Evolutionary conservation across 148 eudicot genomes (phyloP).

Genomic region (Chenopodium album): DNA sequence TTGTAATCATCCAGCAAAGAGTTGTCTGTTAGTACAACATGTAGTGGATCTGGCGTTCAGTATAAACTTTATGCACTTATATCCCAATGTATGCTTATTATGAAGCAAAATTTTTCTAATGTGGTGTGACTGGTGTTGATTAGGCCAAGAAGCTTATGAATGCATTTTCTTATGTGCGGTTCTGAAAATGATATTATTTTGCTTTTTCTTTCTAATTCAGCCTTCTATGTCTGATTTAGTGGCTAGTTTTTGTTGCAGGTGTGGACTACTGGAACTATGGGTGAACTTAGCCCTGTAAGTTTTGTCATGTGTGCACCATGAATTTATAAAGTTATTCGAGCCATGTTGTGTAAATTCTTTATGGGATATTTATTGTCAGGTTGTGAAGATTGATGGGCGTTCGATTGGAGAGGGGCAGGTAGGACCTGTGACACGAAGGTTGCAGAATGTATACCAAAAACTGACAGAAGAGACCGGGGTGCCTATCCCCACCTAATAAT

Average conservation of each 20-base stretch:
- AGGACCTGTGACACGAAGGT: constrained; percentile 71
- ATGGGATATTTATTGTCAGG: constrained; percentile 39
- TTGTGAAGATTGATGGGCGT: constrained; percentile 79
- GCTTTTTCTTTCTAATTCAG: background rate
- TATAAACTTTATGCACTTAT: too few species aligned
- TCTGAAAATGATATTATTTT: background rate
- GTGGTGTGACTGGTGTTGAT: too few species aligned
- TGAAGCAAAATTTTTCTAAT: background rate
- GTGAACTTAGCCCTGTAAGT: constrained; percentile 97
- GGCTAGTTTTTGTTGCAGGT: constrained; percentile 49
- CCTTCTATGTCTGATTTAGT: background rate
- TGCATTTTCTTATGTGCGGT: background rate
- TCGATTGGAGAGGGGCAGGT: constrained; percentile 68
- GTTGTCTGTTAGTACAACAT: background rate
- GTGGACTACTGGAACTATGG: constrained; percentile 99
- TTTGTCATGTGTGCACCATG: background rate
- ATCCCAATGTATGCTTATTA: background rate
- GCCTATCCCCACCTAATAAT: constrained; percentile 68
- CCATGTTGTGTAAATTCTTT: constrained; percentile 14
- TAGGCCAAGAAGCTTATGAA: background rate
- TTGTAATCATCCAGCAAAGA: background rate
- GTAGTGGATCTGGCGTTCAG: background rate
- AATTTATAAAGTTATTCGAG: background rate
- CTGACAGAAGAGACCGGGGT: constrained; percentile 71
- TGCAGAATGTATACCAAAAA: constrained; percentile 62